phyloP scores from a whole-genome alignment of 1,139 yeast genomes.

The Hansenula lynferdii region DNA sequence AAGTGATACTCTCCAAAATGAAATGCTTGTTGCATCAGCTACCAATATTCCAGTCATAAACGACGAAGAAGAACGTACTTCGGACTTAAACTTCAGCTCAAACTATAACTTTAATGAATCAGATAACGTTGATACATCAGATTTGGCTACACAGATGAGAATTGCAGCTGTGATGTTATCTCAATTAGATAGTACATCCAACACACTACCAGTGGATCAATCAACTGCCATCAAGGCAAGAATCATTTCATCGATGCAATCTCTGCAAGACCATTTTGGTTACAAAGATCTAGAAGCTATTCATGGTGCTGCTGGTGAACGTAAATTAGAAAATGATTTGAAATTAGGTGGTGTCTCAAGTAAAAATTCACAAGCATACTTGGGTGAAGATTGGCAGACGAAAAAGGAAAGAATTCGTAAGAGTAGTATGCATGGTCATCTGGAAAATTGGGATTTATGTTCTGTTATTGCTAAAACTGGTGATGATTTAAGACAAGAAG shows the following conservation, averaged over 20 bases:
- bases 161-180: conserved; percentile 93
- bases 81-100: conserved; percentile 31
- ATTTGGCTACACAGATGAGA: conserved; percentile 86
- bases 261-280: conserved; percentile 70
- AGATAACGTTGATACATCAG: conserved; percentile 36
- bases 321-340: conserved; percentile 86
- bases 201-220: conserved; percentile 66
- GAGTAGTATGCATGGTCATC: conserved; percentile 76
- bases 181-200: conserved; percentile 71
- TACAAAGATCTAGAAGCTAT: conserved; percentile 48
- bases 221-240: conserved; percentile 66
- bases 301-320: conserved; percentile 80
- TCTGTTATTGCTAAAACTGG: conserved; percentile 97
- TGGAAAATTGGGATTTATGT: conserved; percentile 89
- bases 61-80: conserved; percentile 28
- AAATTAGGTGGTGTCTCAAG: conserved; percentile 62
- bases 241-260: conserved; percentile 85
- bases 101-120: conserved; percentile 24
- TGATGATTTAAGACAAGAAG: conserved; percentile 92
- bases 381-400: conserved; percentile 91
- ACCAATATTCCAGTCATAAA: conserved; percentile 33
- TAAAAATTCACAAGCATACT: conserved; percentile 39
- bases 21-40: conserved; percentile 32
- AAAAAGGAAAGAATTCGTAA: conserved; percentile 76
- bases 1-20: conserved; percentile 32